Conservation (phyloP, 495 filamentous ascomycete species). For the Podospora bellae-mahoneyi region DNA sequence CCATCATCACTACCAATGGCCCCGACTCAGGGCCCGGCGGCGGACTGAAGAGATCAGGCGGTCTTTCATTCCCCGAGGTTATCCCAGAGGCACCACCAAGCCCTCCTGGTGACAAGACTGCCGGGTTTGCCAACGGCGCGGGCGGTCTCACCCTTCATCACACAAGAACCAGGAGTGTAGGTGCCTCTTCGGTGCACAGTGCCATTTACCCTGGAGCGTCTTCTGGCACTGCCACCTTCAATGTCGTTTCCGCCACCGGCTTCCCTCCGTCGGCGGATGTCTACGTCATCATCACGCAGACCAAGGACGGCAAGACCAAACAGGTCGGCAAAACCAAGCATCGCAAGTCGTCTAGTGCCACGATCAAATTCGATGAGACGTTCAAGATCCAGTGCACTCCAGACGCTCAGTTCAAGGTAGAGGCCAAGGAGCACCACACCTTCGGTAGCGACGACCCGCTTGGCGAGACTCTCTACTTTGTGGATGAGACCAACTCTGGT, state of each 20-base stretch:
- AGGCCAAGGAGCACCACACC: conserved; percentile 76
- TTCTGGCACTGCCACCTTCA: conserved; percentile 74
- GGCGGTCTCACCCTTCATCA: conserved; percentile 48
- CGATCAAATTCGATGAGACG: conserved; percentile 68
- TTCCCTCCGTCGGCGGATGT: conserved; percentile 78
- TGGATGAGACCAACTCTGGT: conserved; percentile 73
- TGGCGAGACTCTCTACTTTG: conserved; percentile 82
- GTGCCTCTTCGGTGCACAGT: conserved; percentile 56
- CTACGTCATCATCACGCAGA: conserved; percentile 68
- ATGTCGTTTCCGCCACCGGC: conserved; percentile 72
- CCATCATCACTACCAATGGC: conserved; percentile 43
- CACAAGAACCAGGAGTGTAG: conserved; percentile 64
- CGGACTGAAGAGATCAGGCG: conserved; percentile 36
- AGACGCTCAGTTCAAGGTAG: conserved; percentile 80
- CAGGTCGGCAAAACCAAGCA: conserved; percentile 84
- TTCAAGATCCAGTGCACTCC: conserved; percentile 75
- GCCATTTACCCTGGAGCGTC: conserved; percentile 55
- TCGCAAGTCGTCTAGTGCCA: conserved; percentile 60
- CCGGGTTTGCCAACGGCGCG: conserved; percentile 28
- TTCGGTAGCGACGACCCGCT: conserved; percentile 77
- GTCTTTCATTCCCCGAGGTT: conserved; percentile 26
- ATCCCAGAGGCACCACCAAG: conserved; percentile 30
- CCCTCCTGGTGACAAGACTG: conserved; percentile 36
- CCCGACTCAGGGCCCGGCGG: conserved; percentile 32
- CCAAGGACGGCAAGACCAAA: conserved; percentile 61